Base-by-base conservation (phyloP, 2,329 filamentous ascomycete species). In the Xylariaceae sp. region DNA sequence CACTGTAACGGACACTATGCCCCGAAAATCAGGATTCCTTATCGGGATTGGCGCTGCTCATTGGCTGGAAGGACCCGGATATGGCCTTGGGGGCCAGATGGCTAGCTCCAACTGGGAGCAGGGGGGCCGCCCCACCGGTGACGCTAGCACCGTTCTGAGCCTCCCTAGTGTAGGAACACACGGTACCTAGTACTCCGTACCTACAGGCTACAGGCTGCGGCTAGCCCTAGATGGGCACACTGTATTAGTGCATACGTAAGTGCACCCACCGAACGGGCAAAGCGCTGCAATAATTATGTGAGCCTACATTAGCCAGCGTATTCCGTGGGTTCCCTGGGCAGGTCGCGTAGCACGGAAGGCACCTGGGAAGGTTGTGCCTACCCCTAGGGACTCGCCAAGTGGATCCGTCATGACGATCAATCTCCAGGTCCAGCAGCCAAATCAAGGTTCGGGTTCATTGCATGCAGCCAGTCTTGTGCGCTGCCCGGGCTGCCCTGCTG, bases 1-100 rank as follows among this genome's bases (percentile, higher is more conserved):
- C 49, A 59, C 56, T 51, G 56, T 56, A 17, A 15, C 44, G 52
- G 56, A 45, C 56, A 58, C 50, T 58, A 50, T 53, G 4, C 9
- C 15, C 42, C 44, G 47, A 49, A 30, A 49, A 49, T 49, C 47
- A 49, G 17, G 17, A 30, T 49, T 49, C 17, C 42, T 45, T 15
- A 15, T 15, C 42, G n/a, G 13, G 5, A 13, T 17, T 15, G 9
- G 9, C 4, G 30, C 30, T 49, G 8, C 17, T 49, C 5, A 49
- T 49, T 49, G 47, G 47, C 47, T 49, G 47, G 47, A 18, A 9
- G 7, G 17, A 18, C 17, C 47, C 47, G 47, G 45, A 48, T 48
- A 17, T 17, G 45, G 45, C 47, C 6, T n/a, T 23, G 47, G 17
- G 17, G 17, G 8, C 18, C 47, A 49, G 15, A 49, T 49, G 47